These are phyloP conservation scores for Stachybotrys chlorohalonatus DNA, from an alignment of 2,329 filamentous ascomycete species.

Conservation along the genomic window DNA sequence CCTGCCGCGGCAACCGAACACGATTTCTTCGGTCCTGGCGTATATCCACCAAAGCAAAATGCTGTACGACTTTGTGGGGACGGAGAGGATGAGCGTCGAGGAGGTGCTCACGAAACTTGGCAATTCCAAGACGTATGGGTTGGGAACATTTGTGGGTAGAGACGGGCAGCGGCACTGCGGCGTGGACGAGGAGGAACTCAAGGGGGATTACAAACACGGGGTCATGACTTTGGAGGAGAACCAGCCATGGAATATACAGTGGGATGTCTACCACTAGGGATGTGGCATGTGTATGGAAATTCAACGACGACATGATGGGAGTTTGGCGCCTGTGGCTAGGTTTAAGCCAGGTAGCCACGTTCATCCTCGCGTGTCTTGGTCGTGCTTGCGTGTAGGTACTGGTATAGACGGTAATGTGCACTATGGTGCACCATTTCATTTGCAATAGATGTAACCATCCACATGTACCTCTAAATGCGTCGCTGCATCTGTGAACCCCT, in stretches of 20 bases:
- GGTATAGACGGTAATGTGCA: too few species aligned
- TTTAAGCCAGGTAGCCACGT: not conserved
- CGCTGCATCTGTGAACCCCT: too few species aligned
- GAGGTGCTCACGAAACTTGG: slow-evolving; percentile 55
- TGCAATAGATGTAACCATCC: too few species aligned
- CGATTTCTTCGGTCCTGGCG: slow-evolving; percentile 65
- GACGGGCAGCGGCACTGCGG: slow-evolving; percentile 69
- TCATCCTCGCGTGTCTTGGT: too few species aligned
- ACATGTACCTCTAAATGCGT: too few species aligned
- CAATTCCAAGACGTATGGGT: slow-evolving; percentile 54
- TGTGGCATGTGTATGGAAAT: not conserved
- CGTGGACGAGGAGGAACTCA: slow-evolving; percentile 67
- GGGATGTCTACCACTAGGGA: slow-evolving; percentile 23
- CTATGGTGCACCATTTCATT: too few species aligned
- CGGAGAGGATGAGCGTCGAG: slow-evolving; percentile 50
- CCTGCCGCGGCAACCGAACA: slow-evolving; percentile 68
- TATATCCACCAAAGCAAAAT: slow-evolving; percentile 77
- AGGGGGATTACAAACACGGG: slow-evolving; percentile 57
- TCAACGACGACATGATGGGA: not conserved
- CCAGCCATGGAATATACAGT: slow-evolving; percentile 40
- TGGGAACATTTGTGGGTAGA: slow-evolving; percentile 68
- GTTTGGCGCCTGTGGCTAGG: not conserved
- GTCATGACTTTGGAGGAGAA: slow-evolving; percentile 37
- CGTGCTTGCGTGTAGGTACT: too few species aligned
- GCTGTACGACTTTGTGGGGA: slow-evolving; percentile 66